Evolutionary conservation across 495 filamentous ascomycete species (phyloP).

Genomic region (Trichoderma asperelloides): DNA sequence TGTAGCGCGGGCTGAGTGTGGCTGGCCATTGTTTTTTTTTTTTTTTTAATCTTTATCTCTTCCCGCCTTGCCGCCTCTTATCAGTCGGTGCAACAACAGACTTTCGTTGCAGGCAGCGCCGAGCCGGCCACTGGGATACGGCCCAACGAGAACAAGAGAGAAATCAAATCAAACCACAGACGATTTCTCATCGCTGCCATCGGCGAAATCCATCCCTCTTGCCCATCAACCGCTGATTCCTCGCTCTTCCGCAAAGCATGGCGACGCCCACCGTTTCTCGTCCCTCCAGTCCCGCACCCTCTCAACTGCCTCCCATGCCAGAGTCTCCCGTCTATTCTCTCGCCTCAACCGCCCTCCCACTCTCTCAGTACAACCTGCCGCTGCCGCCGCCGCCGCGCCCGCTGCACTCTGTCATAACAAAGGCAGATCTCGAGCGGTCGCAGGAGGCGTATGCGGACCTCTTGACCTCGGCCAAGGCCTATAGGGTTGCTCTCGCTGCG

Average conservation of each 20-base stretch:
- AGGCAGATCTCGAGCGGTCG: constrained; percentile 49
- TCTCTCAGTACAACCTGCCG: constrained; percentile 48
- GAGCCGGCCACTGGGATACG: no score
- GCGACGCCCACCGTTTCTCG: constrained; percentile 20
- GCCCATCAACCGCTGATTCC: neutral
- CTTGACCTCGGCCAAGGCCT: constrained; percentile 48
- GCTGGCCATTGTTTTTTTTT: no score
- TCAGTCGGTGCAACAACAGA: no score
- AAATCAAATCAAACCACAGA: no score
- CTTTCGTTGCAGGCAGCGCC: no score
- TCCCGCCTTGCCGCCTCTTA: no score
- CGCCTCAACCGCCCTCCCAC: constrained; percentile 50
- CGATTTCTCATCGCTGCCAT: no score
- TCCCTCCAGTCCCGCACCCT: constrained; percentile 38
- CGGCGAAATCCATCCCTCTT: no score
- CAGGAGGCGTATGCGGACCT: constrained; percentile 53
- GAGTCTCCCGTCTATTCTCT: constrained; percentile 51
- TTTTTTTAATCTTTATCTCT: no score
- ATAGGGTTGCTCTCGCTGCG: constrained; percentile 47
- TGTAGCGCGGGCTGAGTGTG: no score
- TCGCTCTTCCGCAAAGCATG: constrained; percentile 6
- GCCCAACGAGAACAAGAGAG: no score
- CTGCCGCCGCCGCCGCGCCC: constrained; percentile 47
- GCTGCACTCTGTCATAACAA: constrained; percentile 47
- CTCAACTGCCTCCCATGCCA: constrained; percentile 44